Evolutionary conservation across 1,139 yeast genomes (phyloP).

Genomic region (Debaryomycetaceae sp.): DNA sequence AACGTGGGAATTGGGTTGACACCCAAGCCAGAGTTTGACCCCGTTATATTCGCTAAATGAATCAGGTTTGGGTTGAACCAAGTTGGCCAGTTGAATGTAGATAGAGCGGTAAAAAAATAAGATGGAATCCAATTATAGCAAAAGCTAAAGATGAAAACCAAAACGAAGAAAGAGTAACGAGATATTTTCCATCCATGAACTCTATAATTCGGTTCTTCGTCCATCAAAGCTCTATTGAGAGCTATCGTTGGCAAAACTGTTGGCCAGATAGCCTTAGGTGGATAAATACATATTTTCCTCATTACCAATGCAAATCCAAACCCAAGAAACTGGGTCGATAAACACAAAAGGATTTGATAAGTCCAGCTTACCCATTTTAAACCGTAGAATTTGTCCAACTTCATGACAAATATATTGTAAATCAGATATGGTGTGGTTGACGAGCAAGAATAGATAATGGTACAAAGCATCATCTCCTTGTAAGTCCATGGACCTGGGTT

Average conservation of each 20-base stretch:
- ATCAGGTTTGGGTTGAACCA: slow-evolving; percentile 43
- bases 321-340: slow-evolving; percentile 45
- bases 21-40: slow-evolving; percentile 38
- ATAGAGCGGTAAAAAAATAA: slow-evolving; percentile 38
- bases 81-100: slow-evolving; percentile 48
- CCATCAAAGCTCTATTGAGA: slow-evolving; percentile 40
- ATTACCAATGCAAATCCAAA: slow-evolving; percentile 47
- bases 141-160: slow-evolving; percentile 32
- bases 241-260: slow-evolving; percentile 46
- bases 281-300: slow-evolving; percentile 44
- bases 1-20: slow-evolving; percentile 43
- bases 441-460: slow-evolving; percentile 46
- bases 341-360: slow-evolving; percentile 35
- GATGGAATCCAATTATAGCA: slow-evolving; percentile 44
- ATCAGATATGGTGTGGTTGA: slow-evolving; percentile 44
- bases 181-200: slow-evolving; percentile 43
- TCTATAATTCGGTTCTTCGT: slow-evolving; percentile 20
- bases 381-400: slow-evolving; percentile 41
- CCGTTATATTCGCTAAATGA: slow-evolving; percentile 38
- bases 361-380: slow-evolving; percentile 42
- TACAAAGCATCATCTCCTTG: slow-evolving; percentile 63
- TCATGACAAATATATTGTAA: slow-evolving; percentile 46
- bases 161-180: slow-evolving; percentile 36
- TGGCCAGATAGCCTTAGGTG: slow-evolving; percentile 47
- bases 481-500: slow-evolving; percentile 55